Conservation (phyloP, 805 yeast species). For the Saccharomyces eubayanus region DNA sequence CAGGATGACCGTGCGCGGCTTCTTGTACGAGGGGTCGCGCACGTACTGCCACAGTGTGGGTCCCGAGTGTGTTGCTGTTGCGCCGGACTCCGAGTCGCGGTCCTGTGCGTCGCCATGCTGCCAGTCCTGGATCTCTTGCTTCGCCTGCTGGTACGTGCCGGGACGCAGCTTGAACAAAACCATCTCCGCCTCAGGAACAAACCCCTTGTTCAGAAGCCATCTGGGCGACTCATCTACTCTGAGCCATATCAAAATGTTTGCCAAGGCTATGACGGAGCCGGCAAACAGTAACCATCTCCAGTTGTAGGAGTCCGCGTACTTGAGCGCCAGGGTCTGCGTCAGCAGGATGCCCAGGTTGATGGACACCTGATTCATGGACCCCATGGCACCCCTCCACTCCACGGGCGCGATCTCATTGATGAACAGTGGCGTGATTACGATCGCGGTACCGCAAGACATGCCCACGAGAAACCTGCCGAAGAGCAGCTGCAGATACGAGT, state of each 20-base stretch:
- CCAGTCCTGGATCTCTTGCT: slow-evolving; percentile 17
- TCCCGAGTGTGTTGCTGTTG: slow-evolving; percentile 1
- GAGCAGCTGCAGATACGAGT: slow-evolving; percentile 37
- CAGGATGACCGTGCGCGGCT: slow-evolving; percentile 58
- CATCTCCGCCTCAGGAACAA: slow-evolving; percentile 32
- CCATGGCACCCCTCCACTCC: slow-evolving; percentile 63
- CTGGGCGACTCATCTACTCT: slow-evolving; percentile 70
- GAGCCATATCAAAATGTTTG: slow-evolving; percentile 38
- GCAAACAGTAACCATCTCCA: slow-evolving; percentile 71
- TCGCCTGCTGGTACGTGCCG: slow-evolving; percentile 22
- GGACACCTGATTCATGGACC: slow-evolving; percentile 82
- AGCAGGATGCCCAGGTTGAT: slow-evolving; percentile 77
- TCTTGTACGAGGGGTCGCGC: slow-evolving; percentile 41
- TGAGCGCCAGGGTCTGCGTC: slow-evolving; percentile 68
- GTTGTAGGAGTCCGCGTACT: slow-evolving; percentile 51
- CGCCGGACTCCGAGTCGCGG: slow-evolving; percentile 1
- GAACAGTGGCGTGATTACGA: slow-evolving; percentile 77
- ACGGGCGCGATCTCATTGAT: slow-evolving; percentile 75
- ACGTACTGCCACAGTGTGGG: slow-evolving; percentile 39
- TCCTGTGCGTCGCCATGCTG: slow-evolving; percentile 4
- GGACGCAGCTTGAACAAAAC: slow-evolving; percentile 33
- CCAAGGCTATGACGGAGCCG: slow-evolving; percentile 48
- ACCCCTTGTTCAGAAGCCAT: slow-evolving; percentile 46
- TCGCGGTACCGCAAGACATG: slow-evolving; percentile 75
- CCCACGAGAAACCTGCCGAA: slow-evolving; percentile 76